These are phyloP conservation scores for Geopyxis carbonaria DNA, from an alignment of 495 filamentous ascomycete species.

Conservation along the genomic window DNA sequence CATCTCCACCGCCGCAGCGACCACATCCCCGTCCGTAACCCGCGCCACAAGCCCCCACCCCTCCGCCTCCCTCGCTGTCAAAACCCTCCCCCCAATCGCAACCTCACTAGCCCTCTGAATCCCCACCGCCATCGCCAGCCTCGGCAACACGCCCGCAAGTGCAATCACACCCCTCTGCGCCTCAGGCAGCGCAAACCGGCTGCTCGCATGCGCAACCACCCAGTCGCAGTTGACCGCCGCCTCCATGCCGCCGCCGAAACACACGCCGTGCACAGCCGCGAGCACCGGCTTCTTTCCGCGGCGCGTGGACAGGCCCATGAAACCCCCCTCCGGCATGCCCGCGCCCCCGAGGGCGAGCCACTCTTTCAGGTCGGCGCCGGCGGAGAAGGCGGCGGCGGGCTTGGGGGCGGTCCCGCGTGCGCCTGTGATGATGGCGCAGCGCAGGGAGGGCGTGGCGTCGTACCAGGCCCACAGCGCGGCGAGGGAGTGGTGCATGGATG, in stretches of 20 bases:
- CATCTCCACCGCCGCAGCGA: conserved; percentile 34
- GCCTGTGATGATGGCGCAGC: conserved; percentile 42
- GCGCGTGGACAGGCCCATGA: conserved; percentile 26
- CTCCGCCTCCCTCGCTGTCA: conserved; percentile 41
- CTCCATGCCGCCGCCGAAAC: conserved; percentile 58
- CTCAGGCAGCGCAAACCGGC: conserved; percentile 49
- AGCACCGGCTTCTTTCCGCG: conserved; percentile 47
- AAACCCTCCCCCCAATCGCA: conserved; percentile 43
- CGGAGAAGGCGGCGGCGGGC: conserved; percentile 38
- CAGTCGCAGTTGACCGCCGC: conserved; percentile 56
- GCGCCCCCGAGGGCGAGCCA: conserved; percentile 17
- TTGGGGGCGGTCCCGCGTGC: conserved; percentile 3
- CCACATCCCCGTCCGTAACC: conserved; percentile 37
- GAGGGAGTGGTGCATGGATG: conserved; percentile 34
- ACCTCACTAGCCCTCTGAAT: conserved; percentile 55
- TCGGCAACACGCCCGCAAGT: conserved; percentile 52
- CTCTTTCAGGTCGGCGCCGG: conserved; percentile 40
- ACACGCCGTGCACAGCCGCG: conserved; percentile 59
- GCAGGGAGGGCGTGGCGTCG: conserved; percentile 38
- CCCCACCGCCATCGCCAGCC: conserved; percentile 51
- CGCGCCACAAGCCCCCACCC: conserved; percentile 57
- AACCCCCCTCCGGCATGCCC: conserved; percentile 14
- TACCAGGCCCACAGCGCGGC: conserved; percentile 39
- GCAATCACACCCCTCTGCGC: conserved; percentile 52
- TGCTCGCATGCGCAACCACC: conserved; percentile 38